These are phyloP conservation scores for Coemansia furcata DNA, from an alignment of 192 early-diverging fungal genomes.

Conservation along the genomic window DNA sequence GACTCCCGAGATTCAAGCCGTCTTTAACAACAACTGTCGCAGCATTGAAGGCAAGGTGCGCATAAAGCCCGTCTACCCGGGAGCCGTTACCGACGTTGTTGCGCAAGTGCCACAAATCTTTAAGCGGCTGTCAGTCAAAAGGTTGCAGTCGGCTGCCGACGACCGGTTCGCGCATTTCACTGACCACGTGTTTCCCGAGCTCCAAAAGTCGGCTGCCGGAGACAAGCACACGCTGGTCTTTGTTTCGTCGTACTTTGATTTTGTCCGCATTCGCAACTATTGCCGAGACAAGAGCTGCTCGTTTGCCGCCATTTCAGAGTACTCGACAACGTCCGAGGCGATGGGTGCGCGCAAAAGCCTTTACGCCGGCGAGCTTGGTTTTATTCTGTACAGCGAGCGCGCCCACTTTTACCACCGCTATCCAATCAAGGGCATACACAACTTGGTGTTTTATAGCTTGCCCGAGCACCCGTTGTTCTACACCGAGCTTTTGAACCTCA, in stretches of 20 bases:
- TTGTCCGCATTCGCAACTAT: conserved; percentile 89
- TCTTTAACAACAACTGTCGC: conserved; percentile 69
- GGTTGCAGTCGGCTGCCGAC: conserved; percentile 67
- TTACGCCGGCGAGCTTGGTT: conserved; percentile 72
- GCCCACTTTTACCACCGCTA: conserved; percentile 93
- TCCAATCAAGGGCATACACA: conserved; percentile 76
- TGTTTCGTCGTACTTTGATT: conserved; percentile 96
- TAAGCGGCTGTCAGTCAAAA: conserved; percentile 63
- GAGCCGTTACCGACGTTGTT: conserved; percentile 76
- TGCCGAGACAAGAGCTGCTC: conserved; percentile 71
- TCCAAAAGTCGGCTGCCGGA: conserved; percentile 55
- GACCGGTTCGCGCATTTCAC: conserved; percentile 83
- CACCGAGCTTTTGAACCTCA: conserved; percentile 81
- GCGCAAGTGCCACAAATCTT: conserved; percentile 81
- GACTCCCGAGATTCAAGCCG: conserved; percentile 88
- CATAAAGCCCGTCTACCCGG: conserved; percentile 61
- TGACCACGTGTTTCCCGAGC: conserved; percentile 56
- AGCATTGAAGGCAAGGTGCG: conserved; percentile 68
- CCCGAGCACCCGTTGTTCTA: conserved; percentile 87
- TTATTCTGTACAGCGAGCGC: conserved; percentile 90
- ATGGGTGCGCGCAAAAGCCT: conserved; percentile 74
- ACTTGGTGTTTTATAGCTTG: conserved; percentile 87
- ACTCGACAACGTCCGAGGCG: conserved; percentile 77
- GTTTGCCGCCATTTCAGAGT: conserved; percentile 85
- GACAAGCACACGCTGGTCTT: conserved; percentile 70